Percentiles rank a stretch among this genome's conserved stretches.
Evolutionary conservation across 352 stramenopile species (phyloP).

Genomic region (Phytophthora litchii): DNA sequence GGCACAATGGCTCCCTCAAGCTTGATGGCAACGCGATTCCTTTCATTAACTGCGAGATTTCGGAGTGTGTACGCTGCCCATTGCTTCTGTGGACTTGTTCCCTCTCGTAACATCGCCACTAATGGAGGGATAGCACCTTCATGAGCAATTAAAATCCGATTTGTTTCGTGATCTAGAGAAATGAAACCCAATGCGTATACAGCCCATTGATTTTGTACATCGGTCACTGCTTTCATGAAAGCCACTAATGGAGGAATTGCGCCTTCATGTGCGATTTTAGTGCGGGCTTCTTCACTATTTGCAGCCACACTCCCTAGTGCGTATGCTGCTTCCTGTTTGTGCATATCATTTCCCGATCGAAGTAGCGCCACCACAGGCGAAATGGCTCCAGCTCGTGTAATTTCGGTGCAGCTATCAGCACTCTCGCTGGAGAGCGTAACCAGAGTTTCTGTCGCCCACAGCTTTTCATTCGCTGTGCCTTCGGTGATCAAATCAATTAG

Average conservation of each 20-base stretch:
- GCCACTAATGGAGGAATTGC: slow-evolving; percentile 4
- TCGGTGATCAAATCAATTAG: not conserved
- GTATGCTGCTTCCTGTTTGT: slow-evolving; percentile 7
- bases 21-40: too few relatives aligned
- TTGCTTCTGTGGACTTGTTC: too few relatives aligned
- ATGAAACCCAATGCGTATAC: slow-evolving; percentile 5
- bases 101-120: too few relatives aligned
- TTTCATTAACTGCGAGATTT: too few relatives aligned
- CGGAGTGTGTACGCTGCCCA: too few relatives aligned
- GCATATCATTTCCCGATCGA: slow-evolving; percentile 6
- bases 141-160: too few relatives aligned
- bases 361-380: slow-evolving; percentile 1
- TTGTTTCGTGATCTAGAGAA: too few relatives aligned
- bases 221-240: slow-evolving; percentile 5
- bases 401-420: slow-evolving; percentile 2
- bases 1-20: too few relatives aligned
- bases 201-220: slow-evolving; percentile 16
- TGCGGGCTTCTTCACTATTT: slow-evolving; percentile 4
- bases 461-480: slow-evolving; percentile 13
- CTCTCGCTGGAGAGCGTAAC: slow-evolving; percentile 5
- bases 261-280: slow-evolving; percentile 11
- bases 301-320: slow-evolving; percentile 8
- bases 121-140: too few relatives aligned
- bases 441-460: slow-evolving; percentile 9
- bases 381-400: slow-evolving; percentile 8